Evolutionary conservation across 495 filamentous ascomycete genomes (phyloP), one percentile per base, ranked within the genome.

Genomic region (Bacidia rubella): DNA sequence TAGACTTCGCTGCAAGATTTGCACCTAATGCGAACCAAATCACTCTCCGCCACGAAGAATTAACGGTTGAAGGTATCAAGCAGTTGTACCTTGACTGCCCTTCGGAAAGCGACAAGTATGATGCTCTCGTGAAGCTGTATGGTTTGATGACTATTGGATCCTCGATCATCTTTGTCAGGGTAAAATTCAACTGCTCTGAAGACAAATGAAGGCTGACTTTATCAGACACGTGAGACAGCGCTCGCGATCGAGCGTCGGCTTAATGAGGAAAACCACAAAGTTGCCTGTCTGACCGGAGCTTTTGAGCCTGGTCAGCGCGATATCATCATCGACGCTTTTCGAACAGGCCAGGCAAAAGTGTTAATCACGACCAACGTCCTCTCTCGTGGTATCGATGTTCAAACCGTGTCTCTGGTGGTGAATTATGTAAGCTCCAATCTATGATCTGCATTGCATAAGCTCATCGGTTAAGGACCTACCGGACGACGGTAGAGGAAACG

Each of bases 281-380:
- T 97, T 17, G 86, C 85, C 3, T 86, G 82, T 25, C 71, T 99
- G 58, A 90, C 87, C 52, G 87, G 87, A 64, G 89, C 80, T 46
- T 79, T 88, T 48, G 86, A 95, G 57, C 90, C 87, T 17, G 69
- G 68, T 5, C 79, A 88, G 56, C 86, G 93, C 65, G 93, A 99
- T 61, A 64, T 69, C 0, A 78, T 97, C 55, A 85, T 99, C 54
- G 85, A 95, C 60, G 69, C 82, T 11, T 99, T 97, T 81, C 83
- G 92, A 54, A 74, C 64, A 20, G 89, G 90, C 47, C 72, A 78
- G 23, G 85, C 87, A 49, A 99, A 97, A 73, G 92, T 99, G n/a
- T 81, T 99, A 53, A 96, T 97, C 62, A 90, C 93, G 0, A 99
- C 93, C 59, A 97, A 99, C 63, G 90, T 99, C 35, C 78, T 99